These are phyloP conservation scores for Trifolium repens DNA, from an alignment of 306 rosid genomes.

Conservation along the genomic window DNA sequence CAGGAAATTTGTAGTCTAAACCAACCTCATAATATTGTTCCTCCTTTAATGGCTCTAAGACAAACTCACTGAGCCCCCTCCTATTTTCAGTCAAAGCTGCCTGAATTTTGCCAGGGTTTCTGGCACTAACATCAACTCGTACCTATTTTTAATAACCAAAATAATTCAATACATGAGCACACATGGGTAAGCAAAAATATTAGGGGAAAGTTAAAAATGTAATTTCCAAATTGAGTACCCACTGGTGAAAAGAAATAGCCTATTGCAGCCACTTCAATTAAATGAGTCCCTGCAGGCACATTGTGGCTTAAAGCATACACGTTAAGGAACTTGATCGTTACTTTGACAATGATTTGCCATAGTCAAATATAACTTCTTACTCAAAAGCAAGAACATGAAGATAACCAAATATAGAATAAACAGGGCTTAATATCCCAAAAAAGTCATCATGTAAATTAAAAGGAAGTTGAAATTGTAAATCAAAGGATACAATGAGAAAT, in stretches of 20 bases:
- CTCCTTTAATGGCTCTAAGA: slow-evolving; percentile 85
- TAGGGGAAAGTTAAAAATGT: background rate
- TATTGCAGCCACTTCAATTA: slow-evolving; percentile 86
- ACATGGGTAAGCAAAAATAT: background rate
- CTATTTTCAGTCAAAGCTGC: slow-evolving; percentile 93
- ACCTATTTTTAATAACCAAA: slow-evolving; percentile 57
- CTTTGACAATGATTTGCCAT: slow-evolving; percentile 32
- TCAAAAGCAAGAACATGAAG: slow-evolving; percentile 14
- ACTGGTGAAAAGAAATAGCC: slow-evolving; percentile 96
- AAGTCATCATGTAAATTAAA: slow-evolving; percentile 31
- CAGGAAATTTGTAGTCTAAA: slow-evolving; percentile 17
- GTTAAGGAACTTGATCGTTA: slow-evolving; percentile 55
- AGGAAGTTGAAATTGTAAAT: slow-evolving; percentile 9
- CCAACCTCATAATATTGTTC: slow-evolving; percentile 91
- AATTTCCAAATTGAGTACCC: slow-evolving; percentile 42
- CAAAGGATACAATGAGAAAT: slow-evolving; percentile 94
- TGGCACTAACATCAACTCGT: slow-evolving; percentile 98
- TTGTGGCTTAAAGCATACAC: slow-evolving; percentile 70
- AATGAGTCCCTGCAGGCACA: slow-evolving; percentile 96
- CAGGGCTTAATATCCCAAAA: slow-evolving; percentile 12
- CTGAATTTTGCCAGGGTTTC: slow-evolving; percentile 96
- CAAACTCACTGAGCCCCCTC: slow-evolving; percentile 76
- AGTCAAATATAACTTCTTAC: slow-evolving; percentile 21
- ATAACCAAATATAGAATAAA: slow-evolving; percentile 21
- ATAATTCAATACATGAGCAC: slow-evolving; percentile 26